Evolutionary conservation across 2,329 filamentous ascomycete species (phyloP), one percentile per base, ranked within the genome.

Genomic region (Pestalotiopsis fici): DNA sequence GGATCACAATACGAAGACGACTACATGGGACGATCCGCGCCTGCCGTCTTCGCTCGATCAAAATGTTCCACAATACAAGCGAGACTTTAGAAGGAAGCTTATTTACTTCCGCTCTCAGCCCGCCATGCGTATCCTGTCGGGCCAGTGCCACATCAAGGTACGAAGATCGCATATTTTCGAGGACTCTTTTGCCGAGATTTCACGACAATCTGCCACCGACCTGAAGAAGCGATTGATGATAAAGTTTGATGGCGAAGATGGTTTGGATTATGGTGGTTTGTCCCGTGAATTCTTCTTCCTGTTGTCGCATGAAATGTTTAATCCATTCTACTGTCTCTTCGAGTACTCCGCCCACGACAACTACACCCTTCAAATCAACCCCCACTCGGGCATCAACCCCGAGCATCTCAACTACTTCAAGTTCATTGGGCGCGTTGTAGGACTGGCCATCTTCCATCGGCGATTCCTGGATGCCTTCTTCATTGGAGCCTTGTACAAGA

Each of bases 381-480:
- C 96, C 59, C 96, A 99, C 81, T 99, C 96, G 23, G 96, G 96
- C 71, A 98, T 99, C 82, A 99, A 99, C 81, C 96, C 96, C 0
- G 96, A 99, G 82, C 96, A 99, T 88, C 85, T 99, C 76, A 98
- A 98, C 80, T 99, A 98, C 84, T 99, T 99, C 90, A 98, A 97
- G 82, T 99, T 99, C 78, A 99, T 99, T 76, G 96, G 96, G 61
- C 93, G 96, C 68, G 96, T 99, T 31, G 96, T 99, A 68, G 96
- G 96, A 69, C 82, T 99, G 73, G 95, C 96, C 69, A 99, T 99
- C 76, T 99, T 99, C 90, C 96, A 99, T 81, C 89, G 96, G 67
- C 91, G 96, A 63, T 99, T 99, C 87, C 84, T 99, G 71, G 96
- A 99, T 79, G 97, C 96, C 39, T 99, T 99, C 86, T 99, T 99